Evolutionary conservation across 345 rosid genomes (phyloP).

Genomic region (Salix exigua): DNA sequence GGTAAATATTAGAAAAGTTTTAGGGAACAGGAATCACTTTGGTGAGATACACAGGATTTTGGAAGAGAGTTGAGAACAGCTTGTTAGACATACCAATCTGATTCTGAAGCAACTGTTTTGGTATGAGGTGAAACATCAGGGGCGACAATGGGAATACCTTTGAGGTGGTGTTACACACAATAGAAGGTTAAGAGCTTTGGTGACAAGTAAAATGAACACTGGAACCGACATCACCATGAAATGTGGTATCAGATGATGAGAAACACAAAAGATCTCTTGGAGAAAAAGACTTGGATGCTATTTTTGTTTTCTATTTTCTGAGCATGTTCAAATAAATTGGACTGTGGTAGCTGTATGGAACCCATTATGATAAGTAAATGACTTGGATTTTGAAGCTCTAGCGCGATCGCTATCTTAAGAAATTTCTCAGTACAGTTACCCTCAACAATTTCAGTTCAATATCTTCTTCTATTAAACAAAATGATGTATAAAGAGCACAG

Average conservation of each 20-base stretch:
- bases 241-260: neutral
- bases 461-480: neutral
- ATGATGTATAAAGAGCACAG: neutral
- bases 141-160: neutral
- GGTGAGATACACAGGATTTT: neutral
- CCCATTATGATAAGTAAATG: neutral
- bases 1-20: neutral
- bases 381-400: neutral
- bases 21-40: neutral
- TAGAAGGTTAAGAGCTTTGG: neutral
- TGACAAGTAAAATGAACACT: neutral
- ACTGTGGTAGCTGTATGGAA: no score
- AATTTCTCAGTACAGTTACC: neutral
- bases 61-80: neutral
- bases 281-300: no score
- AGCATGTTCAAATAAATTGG: no score
- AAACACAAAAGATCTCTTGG: neutral
- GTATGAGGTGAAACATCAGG: neutral
- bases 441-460: neutral
- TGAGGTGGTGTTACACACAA: neutral
- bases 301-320: neutral
- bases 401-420: neutral
- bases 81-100: neutral
- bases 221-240: neutral
- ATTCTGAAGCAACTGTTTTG: neutral